Percentiles rank a stretch among this genome's conserved stretches.
phyloP scores from a whole-genome alignment of 129 eudicot genomes.

The Chrysanthemum lavandulifolium region DNA sequence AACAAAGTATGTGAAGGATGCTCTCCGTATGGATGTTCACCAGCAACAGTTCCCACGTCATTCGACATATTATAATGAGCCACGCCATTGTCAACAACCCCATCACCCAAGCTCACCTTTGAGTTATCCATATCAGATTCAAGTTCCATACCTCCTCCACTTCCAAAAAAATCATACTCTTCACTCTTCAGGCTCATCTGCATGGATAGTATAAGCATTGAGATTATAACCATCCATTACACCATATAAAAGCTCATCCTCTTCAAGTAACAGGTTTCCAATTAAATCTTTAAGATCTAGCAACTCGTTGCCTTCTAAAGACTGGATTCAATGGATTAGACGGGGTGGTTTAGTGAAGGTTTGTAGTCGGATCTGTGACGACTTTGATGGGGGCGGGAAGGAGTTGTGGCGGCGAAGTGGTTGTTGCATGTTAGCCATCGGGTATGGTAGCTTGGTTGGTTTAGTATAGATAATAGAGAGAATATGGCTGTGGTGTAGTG shows the following conservation, averaged over 20 bases:
- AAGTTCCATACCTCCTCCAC: constrained; percentile 93
- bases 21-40: constrained; percentile 93
- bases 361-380: no score
- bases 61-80: constrained; percentile 45
- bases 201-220: constrained; percentile 39
- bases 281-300: constrained; percentile 40
- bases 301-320: constrained; percentile 38
- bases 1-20: constrained; percentile 94
- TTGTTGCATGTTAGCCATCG: no score
- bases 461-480: no score
- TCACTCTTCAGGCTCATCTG: constrained; percentile 83
- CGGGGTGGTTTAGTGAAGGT: no score
- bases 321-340: no score
- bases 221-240: constrained; percentile 59
- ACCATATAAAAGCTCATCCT: constrained; percentile 88
- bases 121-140: constrained; percentile 69
- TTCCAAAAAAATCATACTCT: constrained; percentile 81
- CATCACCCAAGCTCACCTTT: constrained; percentile 54
- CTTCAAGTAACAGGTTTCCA: constrained; percentile 75
- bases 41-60: constrained; percentile 68
- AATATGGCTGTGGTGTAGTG: no score
- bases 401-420: no score
- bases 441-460: no score
- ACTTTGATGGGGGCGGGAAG: no score
- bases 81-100: constrained; percentile 50